These are phyloP conservation scores for Geotrichum candidum DNA, from an alignment of 1,139 yeast genomes.

Conservation along the genomic window DNA sequence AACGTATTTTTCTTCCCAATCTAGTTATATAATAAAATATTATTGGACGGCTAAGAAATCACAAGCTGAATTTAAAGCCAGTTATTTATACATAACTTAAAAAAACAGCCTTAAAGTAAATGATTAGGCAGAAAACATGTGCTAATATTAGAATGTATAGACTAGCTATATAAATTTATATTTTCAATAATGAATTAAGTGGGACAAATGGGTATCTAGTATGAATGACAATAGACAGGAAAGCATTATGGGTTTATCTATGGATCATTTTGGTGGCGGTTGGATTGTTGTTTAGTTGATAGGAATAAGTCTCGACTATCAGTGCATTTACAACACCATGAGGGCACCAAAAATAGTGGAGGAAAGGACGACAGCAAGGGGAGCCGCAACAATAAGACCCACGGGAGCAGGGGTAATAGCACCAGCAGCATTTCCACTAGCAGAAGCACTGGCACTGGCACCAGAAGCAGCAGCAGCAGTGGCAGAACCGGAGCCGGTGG, in stretches of 20 bases:
- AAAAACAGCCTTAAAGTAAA: no score
- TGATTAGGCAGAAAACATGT: no score
- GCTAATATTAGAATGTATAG: neutral
- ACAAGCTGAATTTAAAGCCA: neutral
- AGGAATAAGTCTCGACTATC: neutral
- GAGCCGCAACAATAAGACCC: neutral
- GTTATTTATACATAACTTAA: neutral
- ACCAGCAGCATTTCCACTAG: neutral
- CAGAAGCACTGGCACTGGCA: neutral
- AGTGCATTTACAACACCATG: neutral
- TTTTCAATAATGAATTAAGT: neutral
- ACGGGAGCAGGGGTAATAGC: neutral
- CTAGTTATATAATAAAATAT: no score
- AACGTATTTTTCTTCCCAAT: no score
- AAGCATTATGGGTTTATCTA: neutral
- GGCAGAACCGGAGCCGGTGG: constrained; percentile 21
- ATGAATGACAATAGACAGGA: neutral
- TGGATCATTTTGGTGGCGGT: neutral
- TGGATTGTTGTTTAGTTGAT: neutral
- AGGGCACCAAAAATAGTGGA: neutral
- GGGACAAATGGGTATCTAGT: neutral
- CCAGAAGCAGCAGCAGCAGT: constrained; percentile 14
- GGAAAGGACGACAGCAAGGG: neutral
- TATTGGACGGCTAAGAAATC: no score
- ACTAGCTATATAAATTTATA: neutral